Evolutionary conservation across 2,329 filamentous ascomycete species (phyloP), one percentile per base, ranked within the genome.

Genomic region (Ascochyta pisi): DNA sequence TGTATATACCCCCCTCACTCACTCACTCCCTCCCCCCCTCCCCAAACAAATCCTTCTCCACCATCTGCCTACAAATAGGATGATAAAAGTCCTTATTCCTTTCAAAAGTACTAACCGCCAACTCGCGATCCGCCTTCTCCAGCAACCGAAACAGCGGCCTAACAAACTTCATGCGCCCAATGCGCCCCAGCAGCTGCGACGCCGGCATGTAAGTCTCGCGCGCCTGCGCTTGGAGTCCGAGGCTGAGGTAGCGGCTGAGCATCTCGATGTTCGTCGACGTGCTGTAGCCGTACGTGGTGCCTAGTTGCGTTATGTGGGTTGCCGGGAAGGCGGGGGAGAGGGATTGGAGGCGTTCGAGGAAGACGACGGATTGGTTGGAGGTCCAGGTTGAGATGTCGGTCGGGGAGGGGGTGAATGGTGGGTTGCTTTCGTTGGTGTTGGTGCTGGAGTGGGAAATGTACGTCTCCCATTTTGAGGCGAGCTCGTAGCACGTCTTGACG

Each of bases 81-180:
- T 98, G 94, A 73, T 98, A 99, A 72, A 98, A 98, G 60, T 92
- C 88, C 77, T 84, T 90, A 74, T 96, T 89, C 83, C 89, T 89
- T 78, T 90, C 85, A 77, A 96, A 97, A 0, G 93, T 96, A 73
- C 86, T 81, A 49, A 94, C 77, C 0, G 95, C 94, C 68, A 96
- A 77, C 24, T 86, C 79, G 42, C 86, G 81, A 77, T 97, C 89
- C 35, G 90, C 85, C 73, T 87, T 86, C 69, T 89, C 88, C 64
- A 99, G 79, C 45, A 86, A 84, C 58, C 89, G 84, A 79, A 89
- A 97, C 70, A 98, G 78, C 22, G 94, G 92, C 43, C 94, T 83
- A 56, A 98, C 94, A 76, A 94, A 98, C 84, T 98, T 98, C 95
- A 99, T 98, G 54, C 95, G 83, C 12, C 95, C 95, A 23, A 97